Evolutionary conservation across 108 stramenopile genomes (phyloP), one percentile per base, ranked within the genome.

Genomic region (Asterionellopsis glacialis): DNA sequence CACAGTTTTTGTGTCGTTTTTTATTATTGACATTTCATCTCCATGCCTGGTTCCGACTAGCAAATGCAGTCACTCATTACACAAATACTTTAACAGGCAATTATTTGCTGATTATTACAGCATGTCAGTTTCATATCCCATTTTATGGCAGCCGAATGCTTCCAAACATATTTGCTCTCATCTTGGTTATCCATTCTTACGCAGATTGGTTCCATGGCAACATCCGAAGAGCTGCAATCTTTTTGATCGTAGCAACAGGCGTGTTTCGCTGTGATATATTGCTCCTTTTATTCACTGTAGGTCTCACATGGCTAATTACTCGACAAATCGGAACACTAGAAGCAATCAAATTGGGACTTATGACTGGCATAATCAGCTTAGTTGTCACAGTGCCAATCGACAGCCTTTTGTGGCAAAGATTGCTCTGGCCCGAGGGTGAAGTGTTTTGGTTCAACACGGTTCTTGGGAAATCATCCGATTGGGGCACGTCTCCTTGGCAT

Each of bases 351-450:
- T 59, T 77, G 62, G 96, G 96, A 21, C 15, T 91, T 23, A 24
- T 66, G 1, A 76, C 89, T 12, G 85, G 86, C 0, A 40, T 76
- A 3, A n/a, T 69, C 11, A 64, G 83, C 40, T 59, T 98, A 26
- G 10, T 79, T 9, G 7, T 90, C 12, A 95, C 94, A 23, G 76
- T 93, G 38, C 90, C 88, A 10, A 53, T 98, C 19, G 97, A 99
- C 67, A 88, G 90, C 22, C 27, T 80, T 28, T 61, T 98, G 66
- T 97, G 96, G 96, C 78, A 79, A 71, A 51, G 82, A 42, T 83
- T 55, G 69, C 57, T 99, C n/a, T 99, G 99, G 99, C 96, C 99
- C 10, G 99, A 99, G 72, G 96, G 96, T 40, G 80, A 75, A 55
- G 99, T 99, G 1, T 88, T 98, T 55, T 95, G 91, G 49, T 98